Evolutionary conservation across 257 asterid species (phyloP).

Genomic region (Rehmannia glutinosa): DNA sequence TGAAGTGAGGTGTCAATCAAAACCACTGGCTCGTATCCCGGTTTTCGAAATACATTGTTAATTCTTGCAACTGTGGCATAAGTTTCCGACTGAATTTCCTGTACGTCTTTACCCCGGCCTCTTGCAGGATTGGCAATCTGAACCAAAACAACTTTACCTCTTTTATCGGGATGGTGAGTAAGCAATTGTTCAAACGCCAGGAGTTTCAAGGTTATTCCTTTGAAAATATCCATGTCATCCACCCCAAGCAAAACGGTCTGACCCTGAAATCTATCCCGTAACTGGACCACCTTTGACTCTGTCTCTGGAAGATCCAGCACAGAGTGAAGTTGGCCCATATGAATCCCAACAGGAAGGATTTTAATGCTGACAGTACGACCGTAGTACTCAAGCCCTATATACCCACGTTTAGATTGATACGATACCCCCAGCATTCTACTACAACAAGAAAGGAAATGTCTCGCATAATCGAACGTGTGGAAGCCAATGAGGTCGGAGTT

Average conservation of each 20-base stretch:
- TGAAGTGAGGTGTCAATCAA: conserved; percentile 61
- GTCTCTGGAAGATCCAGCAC: conserved; percentile 69
- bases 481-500: conserved; percentile 81
- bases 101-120: conserved; percentile 81
- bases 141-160: conserved; percentile 66
- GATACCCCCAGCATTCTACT: conserved; percentile 82
- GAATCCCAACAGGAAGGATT: conserved; percentile 83
- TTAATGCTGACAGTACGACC: conserved; percentile 86
- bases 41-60: conserved; percentile 46
- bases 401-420: conserved; percentile 80
- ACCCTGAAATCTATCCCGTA: conserved; percentile 47
- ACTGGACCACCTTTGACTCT: conserved; percentile 53
- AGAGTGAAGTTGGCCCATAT: conserved; percentile 64
- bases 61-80: conserved; percentile 59
- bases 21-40: conserved; percentile 71
- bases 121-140: conserved; percentile 91
- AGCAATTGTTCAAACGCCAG: conserved; percentile 78
- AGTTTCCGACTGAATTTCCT: conserved; percentile 70
- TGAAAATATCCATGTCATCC: conserved; percentile 85
- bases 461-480: conserved; percentile 78
- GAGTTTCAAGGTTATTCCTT: conserved; percentile 79
- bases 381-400: conserved; percentile 76
- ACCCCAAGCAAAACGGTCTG: conserved; percentile 71
- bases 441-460: conserved; percentile 84
- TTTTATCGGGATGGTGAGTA: conserved; percentile 48